Evolutionary conservation across 257 asterid genomes (phyloP), one percentile per base, ranked within the genome.

Genomic region (Oldenlandia corymbosa): DNA sequence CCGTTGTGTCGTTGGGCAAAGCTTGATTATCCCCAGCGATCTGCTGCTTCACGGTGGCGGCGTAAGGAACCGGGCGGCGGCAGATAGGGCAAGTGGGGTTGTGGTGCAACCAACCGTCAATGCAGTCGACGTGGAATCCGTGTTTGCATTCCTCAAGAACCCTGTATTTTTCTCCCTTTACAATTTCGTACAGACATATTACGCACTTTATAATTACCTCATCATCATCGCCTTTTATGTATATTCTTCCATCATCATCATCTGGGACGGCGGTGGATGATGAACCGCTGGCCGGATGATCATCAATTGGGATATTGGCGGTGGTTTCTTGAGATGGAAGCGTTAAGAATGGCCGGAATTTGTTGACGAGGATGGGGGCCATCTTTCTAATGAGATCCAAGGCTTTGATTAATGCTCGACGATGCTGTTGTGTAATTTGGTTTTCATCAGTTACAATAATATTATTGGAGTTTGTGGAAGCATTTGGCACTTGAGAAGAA

Each of bases 51-150:
- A 28, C 6, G n/a, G n/a, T 42, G 0, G 70, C 21, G 0, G 50
- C 21, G 13, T 17, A 46, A n/a, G 51, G 58, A 3, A 72, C 72
- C 9, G 62, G 62, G 41, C 37, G 18, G 21, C 83, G 69, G 32
- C 83, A 75, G 2, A 78, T n/a, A 4, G 83, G 80, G 57, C 83
- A 78, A 0, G 67, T 71, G 20, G 73, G 69, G 47, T 72, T 69
- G 27, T 57, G 60, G 42, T 60, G 71, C 67, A 78, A 62, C 83
- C 83, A 78, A 51, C 64, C 59, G 18, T 75, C 79, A 62, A 79
- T 75, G 59, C 84, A 75, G 12, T 53, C 60, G 2, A 47, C 70
- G 64, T 79, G 84, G 56, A 72, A 79, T 0, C 75, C 81, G 64
- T 75, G 84, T 10, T 56, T 59, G 42, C 84, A 79, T 42, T 43